phyloP scores from a whole-genome alignment of 148 eudicot genomes.

The Diospyros kaki region DNA sequence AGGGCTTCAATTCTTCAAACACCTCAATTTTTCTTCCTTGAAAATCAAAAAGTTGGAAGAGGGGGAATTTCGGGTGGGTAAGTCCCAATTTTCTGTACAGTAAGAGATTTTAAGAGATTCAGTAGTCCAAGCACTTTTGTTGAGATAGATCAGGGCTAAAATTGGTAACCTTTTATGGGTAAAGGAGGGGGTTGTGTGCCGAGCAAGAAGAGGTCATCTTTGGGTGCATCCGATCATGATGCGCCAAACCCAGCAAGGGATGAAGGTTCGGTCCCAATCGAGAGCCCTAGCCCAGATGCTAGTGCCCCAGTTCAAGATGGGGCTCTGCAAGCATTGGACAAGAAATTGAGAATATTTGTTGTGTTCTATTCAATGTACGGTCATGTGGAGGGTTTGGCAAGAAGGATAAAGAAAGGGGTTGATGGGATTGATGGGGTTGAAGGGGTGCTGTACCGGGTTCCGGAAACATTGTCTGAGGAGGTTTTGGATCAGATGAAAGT shows the following conservation, averaged over 20 bases:
- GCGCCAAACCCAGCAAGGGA: slow-evolving; percentile 13
- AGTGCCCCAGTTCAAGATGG: slow-evolving; percentile 18
- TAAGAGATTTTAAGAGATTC: not conserved
- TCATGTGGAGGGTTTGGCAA: slow-evolving; percentile 69
- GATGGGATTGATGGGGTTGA: slow-evolving; percentile 73
- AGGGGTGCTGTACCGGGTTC: slow-evolving; percentile 64
- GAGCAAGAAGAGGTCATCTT: slow-evolving; percentile 51
- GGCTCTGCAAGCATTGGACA: slow-evolving; percentile 6
- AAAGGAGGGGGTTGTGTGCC: slow-evolving; percentile 91
- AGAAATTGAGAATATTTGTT: slow-evolving; percentile 48
- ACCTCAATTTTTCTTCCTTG: not conserved
- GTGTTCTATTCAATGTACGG: slow-evolving; percentile 90
- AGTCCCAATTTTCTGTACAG: not conserved
- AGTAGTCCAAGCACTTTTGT: not conserved
- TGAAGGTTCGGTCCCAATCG: slow-evolving; percentile 14
- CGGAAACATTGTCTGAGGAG: slow-evolving; percentile 58
- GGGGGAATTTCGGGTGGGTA: not conserved
- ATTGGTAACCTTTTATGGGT: slow-evolving; percentile 43
- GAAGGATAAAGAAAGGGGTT: slow-evolving; percentile 61
- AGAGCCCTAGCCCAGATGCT: not conserved
- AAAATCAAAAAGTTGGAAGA: slow-evolving; percentile 1
- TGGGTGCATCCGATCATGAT: slow-evolving; percentile 19
- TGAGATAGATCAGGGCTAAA: not conserved
- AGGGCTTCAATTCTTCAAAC: too few relatives aligned
- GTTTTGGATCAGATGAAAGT: slow-evolving; percentile 68